Base-by-base conservation (phyloP, 306 rosid species). In the Dalbergia cultrata region DNA sequence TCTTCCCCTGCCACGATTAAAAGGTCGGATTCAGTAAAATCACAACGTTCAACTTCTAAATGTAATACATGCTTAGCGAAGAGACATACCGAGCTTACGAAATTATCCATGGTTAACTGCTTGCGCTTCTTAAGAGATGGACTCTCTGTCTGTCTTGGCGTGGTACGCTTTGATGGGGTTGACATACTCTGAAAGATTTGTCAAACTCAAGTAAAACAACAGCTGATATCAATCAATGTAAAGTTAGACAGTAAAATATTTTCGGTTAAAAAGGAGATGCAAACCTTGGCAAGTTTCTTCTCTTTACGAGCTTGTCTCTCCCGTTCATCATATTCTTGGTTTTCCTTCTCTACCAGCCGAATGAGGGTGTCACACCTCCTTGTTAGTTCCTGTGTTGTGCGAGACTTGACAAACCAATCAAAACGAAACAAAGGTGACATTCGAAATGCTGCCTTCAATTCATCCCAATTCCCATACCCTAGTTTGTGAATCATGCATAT, bases 381-480 rank as follows among this genome's bases (percentile, higher is more conserved):
- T 3, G 99, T 92, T 47, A 95, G 92, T 89, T 95, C 99, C 85
- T 95, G 99, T 7, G 99, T 93, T 70, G 99, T 95, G 82, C 99
- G 98, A 21, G 99, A 95, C 89, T 95, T 95, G 4, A 95, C 92
- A 88, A 95, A 95, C 99, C 99, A 95, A 88, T 95, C 99, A 87
- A 95, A 95, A 62, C 99, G 99, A 87, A 95, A 95, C 84, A 95
- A 79, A 44, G 99, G 94, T 11, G 99, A 95, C n/a, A 90, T 95
- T 53, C 99, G 97, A 65, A 95, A 95, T 18, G 95, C 98, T 34
- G 98, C 99, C 88, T 95, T 95, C 87, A 95, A 77, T 78, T 93
- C 99, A 76, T 95, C 99, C 99, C 99, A 95, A 86, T 95, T 95
- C 60, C 99, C 99, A 78, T 95, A 95, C 49, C 99, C 99, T 69